Percentiles rank a stretch among this genome's conserved stretches.
These are phyloP conservation scores for Aspergillus floridensis DNA, from an alignment of 2,329 filamentous ascomycete species.

Conservation along the genomic window DNA sequence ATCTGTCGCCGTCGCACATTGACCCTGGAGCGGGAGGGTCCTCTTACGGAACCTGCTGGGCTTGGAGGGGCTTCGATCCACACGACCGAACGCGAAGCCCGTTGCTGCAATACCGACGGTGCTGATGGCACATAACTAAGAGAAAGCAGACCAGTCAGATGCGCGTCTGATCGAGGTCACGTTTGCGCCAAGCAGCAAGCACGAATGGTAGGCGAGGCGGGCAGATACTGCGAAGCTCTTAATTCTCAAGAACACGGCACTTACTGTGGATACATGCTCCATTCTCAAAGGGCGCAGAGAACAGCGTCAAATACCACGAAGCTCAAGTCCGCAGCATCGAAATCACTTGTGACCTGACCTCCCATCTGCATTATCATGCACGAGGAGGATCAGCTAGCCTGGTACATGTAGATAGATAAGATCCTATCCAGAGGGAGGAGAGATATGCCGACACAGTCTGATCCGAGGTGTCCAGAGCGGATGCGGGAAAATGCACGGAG, in stretches of 20 bases:
- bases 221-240: not conserved
- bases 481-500: not conserved
- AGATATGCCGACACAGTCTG: not conserved
- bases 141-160: not conserved
- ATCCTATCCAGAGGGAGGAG: not conserved
- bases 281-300: conserved; percentile 33
- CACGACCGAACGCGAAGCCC: conserved; percentile 57
- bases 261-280: conserved; percentile 45
- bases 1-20: conserved; percentile 17
- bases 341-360: conserved; percentile 31
- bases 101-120: conserved; percentile 60
- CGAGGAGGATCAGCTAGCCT: conserved; percentile 18
- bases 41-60: conserved; percentile 28
- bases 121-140: conserved; percentile 62
- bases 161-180: not conserved
- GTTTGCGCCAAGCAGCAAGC: not conserved
- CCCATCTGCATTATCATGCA: conserved; percentile 32
- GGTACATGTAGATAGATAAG: conserved; percentile 17
- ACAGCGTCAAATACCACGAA: conserved; percentile 32
- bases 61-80: conserved; percentile 40
- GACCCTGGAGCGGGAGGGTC: conserved; percentile 22
- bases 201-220: not conserved
- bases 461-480: not conserved
- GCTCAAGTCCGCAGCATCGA: conserved; percentile 33
- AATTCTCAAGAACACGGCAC: conserved; percentile 9